Evolutionary conservation across 1,139 yeast species (phyloP), one percentile per base, ranked within the genome.

Genomic region (Magnusiomyces fungicola): DNA sequence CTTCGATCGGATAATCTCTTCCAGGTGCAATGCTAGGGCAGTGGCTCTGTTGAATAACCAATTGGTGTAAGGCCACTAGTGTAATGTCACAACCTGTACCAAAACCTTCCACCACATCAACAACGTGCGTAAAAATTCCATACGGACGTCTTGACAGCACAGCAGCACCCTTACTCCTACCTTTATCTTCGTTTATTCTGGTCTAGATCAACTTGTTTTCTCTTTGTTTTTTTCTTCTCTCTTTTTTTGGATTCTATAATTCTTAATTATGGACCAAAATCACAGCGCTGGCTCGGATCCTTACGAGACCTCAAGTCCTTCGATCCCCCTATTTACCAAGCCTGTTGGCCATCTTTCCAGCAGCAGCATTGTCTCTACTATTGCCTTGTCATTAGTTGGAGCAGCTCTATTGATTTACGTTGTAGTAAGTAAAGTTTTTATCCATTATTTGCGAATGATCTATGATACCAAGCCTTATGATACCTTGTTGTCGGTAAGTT

Each of bases 361-460:
- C 12, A 19, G 16, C 3, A 25, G 25, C 12, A 5, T 25, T 2
- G 9, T 39, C 6, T 39, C n/a, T 25, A 16, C 18, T 5, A 3
- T n/a, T 24, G 19, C 22, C 7, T 3, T 25, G 3, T 39, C 23
- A 5, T 6, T 16, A 25, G 6, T 16, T 23, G 19, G 18, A 4
- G 22, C 21, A 19, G 18, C 25, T 16, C 12, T 39, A 24, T 3
- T n/a, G 3, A 22, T 25, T 6, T 39, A 39, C 24, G 29, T n/a
- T 24, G 7, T 39, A 32, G 43, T 39, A 39, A 39, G 43, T 39
- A 19, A 14, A 3, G 38, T 34, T 39, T 22, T 38, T n/a, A 21
- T 21, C 14, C 7, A 18, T 10, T 9, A 9, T 34, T 34, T 34
- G 9, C 6, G 16, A 23, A 23, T 34, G 22, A 18, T 18, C 5